Base-by-base conservation (phyloP, 768 basidiomycete species). In the Kwoniella botswanensis region DNA sequence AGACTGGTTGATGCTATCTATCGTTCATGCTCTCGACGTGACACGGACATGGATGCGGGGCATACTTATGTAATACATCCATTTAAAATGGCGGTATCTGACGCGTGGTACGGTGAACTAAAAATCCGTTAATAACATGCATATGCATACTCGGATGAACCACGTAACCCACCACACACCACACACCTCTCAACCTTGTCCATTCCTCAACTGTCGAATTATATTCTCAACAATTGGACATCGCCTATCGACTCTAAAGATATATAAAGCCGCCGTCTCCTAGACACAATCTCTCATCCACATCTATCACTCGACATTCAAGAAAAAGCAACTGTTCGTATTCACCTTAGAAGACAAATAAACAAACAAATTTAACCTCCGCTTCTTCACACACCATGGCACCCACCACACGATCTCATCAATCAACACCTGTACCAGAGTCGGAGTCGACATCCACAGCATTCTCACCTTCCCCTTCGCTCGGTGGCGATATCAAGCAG, bases 381-480 rank as follows among this genome's bases (percentile, higher is more conserved):
- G 43, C 24, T 22, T 24, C 55, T 11, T 62, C 4, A 57, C 24
- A 29, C 41, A 60, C 26, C 58, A 77, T 77, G 76, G 67, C 76
- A 15, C 71, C 76, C 15, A 77, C 64, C 17, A 77, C 76, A 5
- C 71, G 76, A 21, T 75, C 76, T 26, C 74, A 77, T 54, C 76
- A 77, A 63, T 58, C 71, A 4, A 74, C 76, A 11, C 76, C 76
- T 9, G 71, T 68, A 26, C 76, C 76, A 12, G 73, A 73, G 10
- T 50, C 59, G 18, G 15, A 65, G 15, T 67, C 71, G 13, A 62
- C 67, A n/a, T 68, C 68, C 4, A 67, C 75, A 2, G 70, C 72
- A 18, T 2, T 70, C 22, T 64, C 62, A 10, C 56, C 68, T 53
- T 63, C 62, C 5, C 56, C 68, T 53, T 63, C 43, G 24, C 13